Evolutionary conservation across 2,329 filamentous ascomycete species (phyloP), one percentile per base, ranked within the genome.

Genomic region (Neonectria magnoliae): DNA sequence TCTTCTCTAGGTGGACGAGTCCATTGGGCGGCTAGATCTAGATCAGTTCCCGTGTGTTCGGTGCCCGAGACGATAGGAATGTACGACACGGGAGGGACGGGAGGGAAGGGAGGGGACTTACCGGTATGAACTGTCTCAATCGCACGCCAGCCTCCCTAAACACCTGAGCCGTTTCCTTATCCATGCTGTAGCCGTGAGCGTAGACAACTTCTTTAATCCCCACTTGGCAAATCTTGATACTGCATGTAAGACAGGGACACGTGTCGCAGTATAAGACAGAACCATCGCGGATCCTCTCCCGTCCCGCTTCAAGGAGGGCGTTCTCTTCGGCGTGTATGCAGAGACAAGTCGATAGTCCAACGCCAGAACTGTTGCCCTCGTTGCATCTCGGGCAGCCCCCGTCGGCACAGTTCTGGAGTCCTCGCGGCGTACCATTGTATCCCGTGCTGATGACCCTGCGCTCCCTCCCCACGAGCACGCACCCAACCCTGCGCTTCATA

Each of bases 321-420:
- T 99, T 99, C 81, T 99, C 96, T 82, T 99, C 96, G 1, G 96
- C 96, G 78, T 99, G 96, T n/a, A 99, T 88, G 78, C 96, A 99
- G 54, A 98, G 85, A 76, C 96, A 99, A 6, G 95, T 97, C 5
- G 90, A 89, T 20, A 99, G 85, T 1, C 88, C 90, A 50, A 90
- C 85, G 25, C 96, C 96, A 47, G 84, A 85, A 31, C 86, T 86
- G 60, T 88, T 85, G 6, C 89, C 91, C 57, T 87, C 86, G 78
- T 99, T 98, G 80, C 96, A 99, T 53, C 96, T 87, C 11, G 84
- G 82, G 84, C 96, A 99, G 54, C 96, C 96, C 70, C 96, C 96
- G 74, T 97, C 93, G 71, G 91, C 92, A 81, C 96, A 99, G 81
- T 99, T 99, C 60, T 83, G 88, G 73, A 98, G 84, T 47, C 94